Evolutionary conservation across 73 alveolate species (phyloP).

Genomic region (Symbiodinium natans): DNA sequence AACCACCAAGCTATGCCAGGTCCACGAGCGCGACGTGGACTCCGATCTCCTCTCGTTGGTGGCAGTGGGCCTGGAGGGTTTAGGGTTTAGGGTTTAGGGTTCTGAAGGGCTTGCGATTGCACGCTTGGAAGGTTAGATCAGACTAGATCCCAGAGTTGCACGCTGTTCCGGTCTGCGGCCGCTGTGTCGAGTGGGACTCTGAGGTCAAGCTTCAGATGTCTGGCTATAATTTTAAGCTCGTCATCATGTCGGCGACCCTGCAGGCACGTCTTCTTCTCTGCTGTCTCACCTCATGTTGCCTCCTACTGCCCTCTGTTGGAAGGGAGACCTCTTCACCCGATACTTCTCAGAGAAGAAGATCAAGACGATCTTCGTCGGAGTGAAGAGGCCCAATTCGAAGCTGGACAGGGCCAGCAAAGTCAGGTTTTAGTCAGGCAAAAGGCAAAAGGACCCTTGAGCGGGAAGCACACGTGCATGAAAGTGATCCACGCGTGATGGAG

Average conservation of each 20-base stretch:
- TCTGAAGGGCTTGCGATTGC: too few species aligned
- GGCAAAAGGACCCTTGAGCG: not conserved
- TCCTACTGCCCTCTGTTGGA: not conserved
- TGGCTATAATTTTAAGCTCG: constrained; percentile 95
- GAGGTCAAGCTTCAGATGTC: constrained; percentile 97
- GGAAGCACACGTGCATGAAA: not conserved
- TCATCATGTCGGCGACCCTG: constrained; percentile 98
- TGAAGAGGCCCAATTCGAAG: constrained; percentile 20
- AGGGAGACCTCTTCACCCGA: constrained; percentile 92
- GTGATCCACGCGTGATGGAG: not conserved
- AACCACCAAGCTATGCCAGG: constrained; percentile 92
- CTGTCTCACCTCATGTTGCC: not conserved
- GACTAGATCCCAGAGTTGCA: too few species aligned
- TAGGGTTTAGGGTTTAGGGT: not conserved
- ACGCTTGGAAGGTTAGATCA: too few species aligned
- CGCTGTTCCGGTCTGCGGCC: too few species aligned
- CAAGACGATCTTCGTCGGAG: constrained; percentile 90
- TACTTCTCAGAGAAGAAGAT: constrained; percentile 92
- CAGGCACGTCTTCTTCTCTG: constrained; percentile 18
- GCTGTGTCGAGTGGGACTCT: too few species aligned
- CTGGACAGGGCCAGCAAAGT: not conserved
- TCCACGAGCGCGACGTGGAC: constrained; percentile 99
- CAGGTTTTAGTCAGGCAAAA: not conserved
- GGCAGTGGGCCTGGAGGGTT: not conserved
- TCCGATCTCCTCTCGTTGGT: constrained; percentile 96